Evolutionary conservation across 805 yeast genomes (phyloP).

Genomic region (Candida silvatica): DNA sequence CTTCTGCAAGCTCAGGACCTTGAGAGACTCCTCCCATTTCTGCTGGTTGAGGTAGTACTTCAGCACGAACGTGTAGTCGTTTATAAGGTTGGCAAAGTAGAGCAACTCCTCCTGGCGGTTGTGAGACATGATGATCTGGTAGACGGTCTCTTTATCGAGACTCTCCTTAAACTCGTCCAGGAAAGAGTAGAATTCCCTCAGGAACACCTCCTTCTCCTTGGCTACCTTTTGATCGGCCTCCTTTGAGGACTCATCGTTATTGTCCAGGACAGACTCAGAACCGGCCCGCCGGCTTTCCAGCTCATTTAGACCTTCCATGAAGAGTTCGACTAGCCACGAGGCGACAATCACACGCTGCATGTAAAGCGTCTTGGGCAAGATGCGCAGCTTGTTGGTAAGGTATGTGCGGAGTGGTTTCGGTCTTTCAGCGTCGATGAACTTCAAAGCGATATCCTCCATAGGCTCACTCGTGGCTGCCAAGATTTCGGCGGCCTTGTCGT

Average conservation of each 20-base stretch:
- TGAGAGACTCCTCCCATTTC: conserved; percentile 68
- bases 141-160: conserved; percentile 61
- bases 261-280: not conserved
- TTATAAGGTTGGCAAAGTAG: conserved; percentile 55
- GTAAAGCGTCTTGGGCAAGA: conserved; percentile 18
- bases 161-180: conserved; percentile 35
- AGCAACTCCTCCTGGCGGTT: conserved; percentile 58
- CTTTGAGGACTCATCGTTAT: conserved; percentile 4
- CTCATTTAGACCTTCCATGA: conserved; percentile 34
- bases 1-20: conserved; percentile 41
- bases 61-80: conserved; percentile 63
- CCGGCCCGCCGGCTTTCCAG: conserved; percentile 2
- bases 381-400: conserved; percentile 32
- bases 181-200: conserved; percentile 37
- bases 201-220: conserved; percentile 24
- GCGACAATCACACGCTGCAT: conserved; percentile 47
- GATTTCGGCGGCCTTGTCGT: conserved; percentile 39
- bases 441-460: conserved; percentile 60
- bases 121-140: conserved; percentile 61
- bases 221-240: conserved; percentile 6
- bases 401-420: conserved; percentile 38
- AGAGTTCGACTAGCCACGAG: conserved; percentile 59
- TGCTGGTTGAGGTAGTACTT: conserved; percentile 60
- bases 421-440: conserved; percentile 35
- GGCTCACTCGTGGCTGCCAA: conserved; percentile 59